A percentile compares a stretch with the other conserved stretches of the same genome.
Evolutionary conservation across 2,329 filamentous ascomycete genomes (phyloP).

Genomic region (Fusarium nematophilum): DNA sequence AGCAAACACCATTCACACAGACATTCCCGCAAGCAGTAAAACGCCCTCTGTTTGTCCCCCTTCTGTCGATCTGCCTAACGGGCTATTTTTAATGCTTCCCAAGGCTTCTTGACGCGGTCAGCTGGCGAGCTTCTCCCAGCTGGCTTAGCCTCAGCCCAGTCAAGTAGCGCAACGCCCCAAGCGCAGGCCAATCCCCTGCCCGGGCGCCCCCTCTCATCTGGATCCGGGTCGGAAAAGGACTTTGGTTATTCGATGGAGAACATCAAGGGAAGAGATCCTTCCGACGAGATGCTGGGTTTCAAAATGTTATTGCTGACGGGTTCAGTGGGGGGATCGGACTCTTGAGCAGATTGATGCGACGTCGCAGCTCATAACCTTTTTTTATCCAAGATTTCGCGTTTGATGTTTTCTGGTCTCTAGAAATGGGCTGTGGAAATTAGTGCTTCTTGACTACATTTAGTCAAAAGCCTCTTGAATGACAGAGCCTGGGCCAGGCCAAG

Average conservation of each 20-base stretch:
- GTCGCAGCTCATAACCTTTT: too few species aligned
- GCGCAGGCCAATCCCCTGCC: neutral
- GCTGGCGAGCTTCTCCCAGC: neutral
- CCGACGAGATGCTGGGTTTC: too few species aligned
- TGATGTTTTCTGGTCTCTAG: too few species aligned
- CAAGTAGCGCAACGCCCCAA: neutral
- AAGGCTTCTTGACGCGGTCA: slow-evolving; percentile 2
- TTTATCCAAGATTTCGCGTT: too few species aligned
- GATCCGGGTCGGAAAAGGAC: neutral
- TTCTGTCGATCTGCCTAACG: slow-evolving; percentile 9
- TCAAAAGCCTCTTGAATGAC: too few species aligned
- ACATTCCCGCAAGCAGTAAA: slow-evolving; percentile 1
- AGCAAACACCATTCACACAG: too few species aligned
- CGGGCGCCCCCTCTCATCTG: neutral
- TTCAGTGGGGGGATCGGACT: too few species aligned
- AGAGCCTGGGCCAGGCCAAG: too few species aligned
- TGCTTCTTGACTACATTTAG: neutral
- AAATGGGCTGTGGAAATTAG: neutral
- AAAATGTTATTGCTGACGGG: neutral
- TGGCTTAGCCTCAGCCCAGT: slow-evolving; percentile 1
- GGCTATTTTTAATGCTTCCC: slow-evolving; percentile 27
- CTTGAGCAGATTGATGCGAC: too few species aligned
- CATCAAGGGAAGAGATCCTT: neutral
- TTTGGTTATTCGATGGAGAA: neutral
- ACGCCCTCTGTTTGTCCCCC: neutral